Evolutionary conservation across 2,329 filamentous ascomycete genomes (phyloP).

Genomic region (Phoma sp.): DNA sequence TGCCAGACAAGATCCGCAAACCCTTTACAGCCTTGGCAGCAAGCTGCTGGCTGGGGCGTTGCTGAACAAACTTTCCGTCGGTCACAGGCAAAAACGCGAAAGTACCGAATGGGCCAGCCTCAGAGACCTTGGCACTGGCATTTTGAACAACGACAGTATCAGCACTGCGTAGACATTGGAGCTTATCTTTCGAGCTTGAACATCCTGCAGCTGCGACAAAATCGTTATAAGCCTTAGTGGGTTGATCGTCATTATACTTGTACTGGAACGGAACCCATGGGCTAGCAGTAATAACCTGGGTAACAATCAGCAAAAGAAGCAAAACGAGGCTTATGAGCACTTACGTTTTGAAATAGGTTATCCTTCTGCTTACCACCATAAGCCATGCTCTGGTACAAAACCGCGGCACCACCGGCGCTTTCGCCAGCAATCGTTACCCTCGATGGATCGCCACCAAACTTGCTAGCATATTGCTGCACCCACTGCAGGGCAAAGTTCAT

Average conservation of each 20-base stretch:
- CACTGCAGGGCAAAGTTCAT: conserved; percentile 67
- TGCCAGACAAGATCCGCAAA: conserved; percentile 39
- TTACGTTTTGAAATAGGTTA: conserved; percentile 42
- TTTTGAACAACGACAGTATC: conserved; percentile 37
- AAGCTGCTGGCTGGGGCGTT: conserved; percentile 43
- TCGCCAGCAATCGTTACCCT: conserved; percentile 68
- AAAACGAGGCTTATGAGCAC: conserved; percentile 23
- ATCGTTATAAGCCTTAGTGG: conserved; percentile 37
- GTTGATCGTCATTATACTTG: conserved; percentile 43
- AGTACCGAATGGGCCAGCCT: conserved; percentile 49
- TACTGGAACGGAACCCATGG: conserved; percentile 45
- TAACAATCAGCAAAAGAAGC: conserved; percentile 25
- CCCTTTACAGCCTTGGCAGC: conserved; percentile 34
- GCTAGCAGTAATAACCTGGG: conserved; percentile 40
- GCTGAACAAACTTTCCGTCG: conserved; percentile 49
- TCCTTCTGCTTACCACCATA: conserved; percentile 48
- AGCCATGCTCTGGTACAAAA: conserved; percentile 53
- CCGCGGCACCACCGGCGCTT: conserved; percentile 68
- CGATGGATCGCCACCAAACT: conserved; percentile 61
- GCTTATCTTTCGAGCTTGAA: conserved; percentile 27
- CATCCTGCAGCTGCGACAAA: conserved; percentile 41
- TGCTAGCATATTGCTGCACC: conserved; percentile 65
- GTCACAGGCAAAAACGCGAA: conserved; percentile 53
- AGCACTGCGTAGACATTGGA: conserved; percentile 37
- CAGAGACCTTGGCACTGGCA: conserved; percentile 40